Evolutionary conservation across 306 rosid genomes (phyloP).

Genomic region (Fagus sylvatica): DNA sequence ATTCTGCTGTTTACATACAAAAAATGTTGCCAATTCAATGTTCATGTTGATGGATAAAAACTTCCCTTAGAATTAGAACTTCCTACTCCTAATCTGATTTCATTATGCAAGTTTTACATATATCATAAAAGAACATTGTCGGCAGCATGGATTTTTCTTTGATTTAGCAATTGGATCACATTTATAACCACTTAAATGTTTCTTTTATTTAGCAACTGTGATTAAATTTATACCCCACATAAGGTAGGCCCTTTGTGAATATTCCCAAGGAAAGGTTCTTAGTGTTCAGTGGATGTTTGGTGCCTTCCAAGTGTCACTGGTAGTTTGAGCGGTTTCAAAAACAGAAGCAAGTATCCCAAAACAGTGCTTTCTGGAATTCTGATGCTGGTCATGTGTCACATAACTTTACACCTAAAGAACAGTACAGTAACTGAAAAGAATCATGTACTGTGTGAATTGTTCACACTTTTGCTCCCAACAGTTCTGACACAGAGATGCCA

Average conservation of each 20-base stretch:
- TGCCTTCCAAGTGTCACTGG: conserved; percentile 24
- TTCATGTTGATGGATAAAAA: background rate
- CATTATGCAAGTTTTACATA: conserved; percentile 1
- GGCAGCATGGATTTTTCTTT: conserved; percentile 6
- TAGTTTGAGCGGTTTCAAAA: conserved; percentile 29
- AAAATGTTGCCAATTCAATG: background rate
- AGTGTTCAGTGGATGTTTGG: conserved; percentile 28
- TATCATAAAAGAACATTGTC: background rate
- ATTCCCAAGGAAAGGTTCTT: conserved; percentile 27
- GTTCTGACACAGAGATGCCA: conserved; percentile 40
- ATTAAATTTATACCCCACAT: background rate
- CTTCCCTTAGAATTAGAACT: background rate
- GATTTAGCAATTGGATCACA: conserved; percentile 11
- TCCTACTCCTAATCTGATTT: background rate
- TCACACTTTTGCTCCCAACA: conserved; percentile 13
- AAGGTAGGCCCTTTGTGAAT: conserved; percentile 11
- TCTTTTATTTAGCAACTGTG: conserved; percentile 16
- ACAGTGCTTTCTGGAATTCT: conserved; percentile 39
- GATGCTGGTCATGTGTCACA: conserved; percentile 22
- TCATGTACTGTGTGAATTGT: conserved; percentile 24
- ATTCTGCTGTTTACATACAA: conserved; percentile 11
- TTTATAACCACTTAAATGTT: background rate
- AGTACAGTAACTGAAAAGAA: conserved; percentile 17
- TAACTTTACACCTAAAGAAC: conserved; percentile 25
- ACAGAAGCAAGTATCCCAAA: conserved; percentile 25